A percentile compares a stretch with the other conserved stretches of the same genome.
Evolutionary conservation across 2,329 filamentous ascomycete genomes (phyloP).

Genomic region (Hypoxylon rubiginosum): DNA sequence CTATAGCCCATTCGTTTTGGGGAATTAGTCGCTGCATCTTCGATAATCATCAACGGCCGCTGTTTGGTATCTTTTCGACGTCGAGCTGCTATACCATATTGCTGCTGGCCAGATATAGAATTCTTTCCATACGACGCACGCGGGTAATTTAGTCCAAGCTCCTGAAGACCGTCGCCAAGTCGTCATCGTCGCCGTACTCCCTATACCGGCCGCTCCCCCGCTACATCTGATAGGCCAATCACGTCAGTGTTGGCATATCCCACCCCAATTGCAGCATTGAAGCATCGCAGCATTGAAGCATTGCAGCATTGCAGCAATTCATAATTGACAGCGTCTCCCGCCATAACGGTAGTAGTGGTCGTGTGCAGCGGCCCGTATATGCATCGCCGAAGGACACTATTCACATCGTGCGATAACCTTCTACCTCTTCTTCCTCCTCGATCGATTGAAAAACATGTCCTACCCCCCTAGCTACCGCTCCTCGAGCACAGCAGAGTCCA

Average conservation of each 20-base stretch:
- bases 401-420: background rate
- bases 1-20: slow-evolving; percentile 21
- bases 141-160: background rate
- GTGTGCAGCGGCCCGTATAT: slow-evolving; percentile 1
- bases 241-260: slow-evolving; percentile 4
- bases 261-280: slow-evolving; percentile 10
- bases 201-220: slow-evolving; percentile 9
- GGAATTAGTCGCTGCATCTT: slow-evolving; percentile 13
- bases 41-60: slow-evolving; percentile 15
- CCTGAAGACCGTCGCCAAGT: slow-evolving; percentile 6
- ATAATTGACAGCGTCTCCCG: slow-evolving; percentile 1
- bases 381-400: slow-evolving; percentile 10
- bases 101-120: slow-evolving; percentile 2
- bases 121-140: background rate
- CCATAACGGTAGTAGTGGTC: slow-evolving; percentile 5
- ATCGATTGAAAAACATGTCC: slow-evolving; percentile 19
- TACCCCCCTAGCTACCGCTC: background rate
- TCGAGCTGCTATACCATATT: slow-evolving; percentile 8
- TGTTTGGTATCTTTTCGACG: slow-evolving; percentile 3
- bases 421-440: background rate
- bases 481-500: slow-evolving; percentile 4
- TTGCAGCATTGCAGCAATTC: slow-evolving; percentile 16
- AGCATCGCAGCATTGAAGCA: too few species aligned
- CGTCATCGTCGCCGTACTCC: background rate
- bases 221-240: slow-evolving; percentile 14